These are phyloP conservation scores for Lipomyces starkeyi DNA, from an alignment of 805 yeast species.

Conservation along the genomic window DNA sequence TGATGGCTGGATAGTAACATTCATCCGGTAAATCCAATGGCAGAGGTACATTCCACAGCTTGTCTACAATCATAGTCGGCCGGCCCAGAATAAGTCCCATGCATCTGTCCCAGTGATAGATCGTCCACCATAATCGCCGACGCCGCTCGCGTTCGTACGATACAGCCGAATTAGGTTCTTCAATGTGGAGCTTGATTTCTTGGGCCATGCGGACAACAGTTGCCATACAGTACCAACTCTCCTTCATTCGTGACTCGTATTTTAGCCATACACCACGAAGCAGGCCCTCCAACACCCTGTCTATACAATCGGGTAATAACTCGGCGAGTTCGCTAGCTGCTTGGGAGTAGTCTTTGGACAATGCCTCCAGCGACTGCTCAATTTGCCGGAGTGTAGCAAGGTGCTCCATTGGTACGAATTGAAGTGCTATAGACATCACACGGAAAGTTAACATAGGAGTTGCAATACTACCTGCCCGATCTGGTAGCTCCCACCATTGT, in stretches of 20 bases:
- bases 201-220: conserved; percentile 36
- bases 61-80: conserved; percentile 35
- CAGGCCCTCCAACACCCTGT: conserved; percentile 30
- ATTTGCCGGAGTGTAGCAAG: conserved; percentile 30
- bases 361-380: conserved; percentile 19
- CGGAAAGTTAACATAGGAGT: conserved; percentile 27
- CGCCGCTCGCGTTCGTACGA: conserved; percentile 35
- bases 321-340: conserved; percentile 33
- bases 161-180: conserved; percentile 29
- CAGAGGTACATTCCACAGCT: conserved; percentile 29
- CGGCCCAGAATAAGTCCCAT: conserved; percentile 33
- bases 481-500: conserved; percentile 28
- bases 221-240: conserved; percentile 35
- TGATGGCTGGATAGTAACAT: conserved; percentile 24
- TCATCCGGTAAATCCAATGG: conserved; percentile 36
- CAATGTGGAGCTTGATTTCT: conserved; percentile 34
- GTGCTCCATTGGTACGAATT: conserved; percentile 34
- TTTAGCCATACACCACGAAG: conserved; percentile 32
- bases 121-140: conserved; percentile 37
- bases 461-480: conserved; percentile 15
- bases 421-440: conserved; percentile 35
- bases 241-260: conserved; percentile 35
- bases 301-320: conserved; percentile 32
- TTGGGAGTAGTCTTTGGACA: conserved; percentile 30
- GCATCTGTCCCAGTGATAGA: conserved; percentile 37